Conservation (phyloP, 1,139 yeast genomes). For the Ogataea hybrid region DNA sequence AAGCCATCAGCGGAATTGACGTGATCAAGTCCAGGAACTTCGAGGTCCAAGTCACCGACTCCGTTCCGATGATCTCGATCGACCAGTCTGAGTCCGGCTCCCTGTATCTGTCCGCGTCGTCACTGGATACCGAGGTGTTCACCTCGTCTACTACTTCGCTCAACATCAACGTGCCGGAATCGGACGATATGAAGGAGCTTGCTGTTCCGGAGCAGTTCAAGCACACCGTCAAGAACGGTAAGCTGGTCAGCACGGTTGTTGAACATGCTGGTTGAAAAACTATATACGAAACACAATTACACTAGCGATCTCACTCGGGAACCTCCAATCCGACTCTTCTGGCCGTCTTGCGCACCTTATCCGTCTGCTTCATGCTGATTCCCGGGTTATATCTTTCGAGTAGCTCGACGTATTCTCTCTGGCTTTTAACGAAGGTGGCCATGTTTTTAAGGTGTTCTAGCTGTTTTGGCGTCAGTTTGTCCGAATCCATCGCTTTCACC, state of each 20-base stretch:
- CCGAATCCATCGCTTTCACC: conserved; percentile 33
- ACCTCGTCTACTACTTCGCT: conserved; percentile 83
- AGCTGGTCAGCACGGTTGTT: conserved; percentile 48
- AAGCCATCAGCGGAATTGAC: conserved; percentile 85
- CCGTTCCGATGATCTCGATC: conserved; percentile 76
- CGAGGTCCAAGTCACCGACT: conserved; percentile 81
- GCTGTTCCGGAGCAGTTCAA: conserved; percentile 89
- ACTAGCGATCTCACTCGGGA: conserved; percentile 36
- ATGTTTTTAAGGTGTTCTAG: conserved; percentile 47
- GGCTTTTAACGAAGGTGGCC: conserved; percentile 59
- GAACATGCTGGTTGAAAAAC: conserved; percentile 51
- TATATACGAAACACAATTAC: conserved; percentile 2
- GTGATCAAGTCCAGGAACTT: conserved; percentile 77
- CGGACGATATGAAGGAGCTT: conserved; percentile 63
- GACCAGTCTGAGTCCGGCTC: conserved; percentile 90
- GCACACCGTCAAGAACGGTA: conserved; percentile 52
- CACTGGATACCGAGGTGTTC: conserved; percentile 70
- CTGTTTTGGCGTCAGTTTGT: conserved; percentile 27
- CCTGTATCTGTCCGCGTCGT: conserved; percentile 70
- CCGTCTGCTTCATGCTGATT: conserved; percentile 70
- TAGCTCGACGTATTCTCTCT: conserved; percentile 73
- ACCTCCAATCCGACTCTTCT: conserved; percentile 77
- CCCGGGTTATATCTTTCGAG: conserved; percentile 89
- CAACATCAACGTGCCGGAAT: conserved; percentile 77
- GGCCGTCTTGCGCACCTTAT: conserved; percentile 77